These are phyloP conservation scores for Chenopodium berlandieri DNA, from an alignment of 148 eudicot genomes.

Conservation along the genomic window DNA sequence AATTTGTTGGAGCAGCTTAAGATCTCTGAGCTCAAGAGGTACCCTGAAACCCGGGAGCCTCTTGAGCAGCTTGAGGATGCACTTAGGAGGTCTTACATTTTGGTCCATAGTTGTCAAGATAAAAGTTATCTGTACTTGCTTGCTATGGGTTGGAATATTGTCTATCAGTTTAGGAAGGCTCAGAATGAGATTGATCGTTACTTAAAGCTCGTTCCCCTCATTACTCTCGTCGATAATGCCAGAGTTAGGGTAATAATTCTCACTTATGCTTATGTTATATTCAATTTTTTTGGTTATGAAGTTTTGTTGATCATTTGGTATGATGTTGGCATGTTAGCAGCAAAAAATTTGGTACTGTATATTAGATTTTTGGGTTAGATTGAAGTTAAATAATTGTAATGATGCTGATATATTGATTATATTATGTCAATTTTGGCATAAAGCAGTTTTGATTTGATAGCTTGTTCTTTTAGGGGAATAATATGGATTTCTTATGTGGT, in stretches of 20 bases:
- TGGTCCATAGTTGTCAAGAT: conserved; percentile 90
- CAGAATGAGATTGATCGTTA: conserved; percentile 94
- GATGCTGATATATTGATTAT: conserved; percentile 13
- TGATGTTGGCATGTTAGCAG: conserved; percentile 17
- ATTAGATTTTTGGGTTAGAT: conserved; percentile 7
- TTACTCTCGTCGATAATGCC: conserved; percentile 93
- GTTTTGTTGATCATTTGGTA: conserved; percentile 10
- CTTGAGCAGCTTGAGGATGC: conserved; percentile 96
- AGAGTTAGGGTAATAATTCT: conserved; percentile 71
- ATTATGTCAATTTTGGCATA: conserved; percentile 8
- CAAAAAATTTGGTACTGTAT: neutral
- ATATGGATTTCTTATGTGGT: conserved; percentile 2
- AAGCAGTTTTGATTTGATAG: conserved; percentile 10
- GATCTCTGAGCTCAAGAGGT: conserved; percentile 78
- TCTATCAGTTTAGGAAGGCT: conserved; percentile 87
- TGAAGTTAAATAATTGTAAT: conserved; percentile 8
- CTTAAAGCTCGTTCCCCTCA: conserved; percentile 90
- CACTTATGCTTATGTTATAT: neutral
- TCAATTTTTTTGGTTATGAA: neutral
- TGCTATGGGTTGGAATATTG: conserved; percentile 99
- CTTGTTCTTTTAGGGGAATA: conserved; percentile 4
- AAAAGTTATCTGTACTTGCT: conserved; percentile 84
- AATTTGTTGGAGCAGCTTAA: conserved; percentile 71
- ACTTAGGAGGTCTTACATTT: conserved; percentile 79
- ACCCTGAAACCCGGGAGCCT: conserved; percentile 92